These are phyloP conservation scores for Stromatinia cepivora DNA, from an alignment of 2,329 filamentous ascomycete genomes.

Conservation along the genomic window DNA sequence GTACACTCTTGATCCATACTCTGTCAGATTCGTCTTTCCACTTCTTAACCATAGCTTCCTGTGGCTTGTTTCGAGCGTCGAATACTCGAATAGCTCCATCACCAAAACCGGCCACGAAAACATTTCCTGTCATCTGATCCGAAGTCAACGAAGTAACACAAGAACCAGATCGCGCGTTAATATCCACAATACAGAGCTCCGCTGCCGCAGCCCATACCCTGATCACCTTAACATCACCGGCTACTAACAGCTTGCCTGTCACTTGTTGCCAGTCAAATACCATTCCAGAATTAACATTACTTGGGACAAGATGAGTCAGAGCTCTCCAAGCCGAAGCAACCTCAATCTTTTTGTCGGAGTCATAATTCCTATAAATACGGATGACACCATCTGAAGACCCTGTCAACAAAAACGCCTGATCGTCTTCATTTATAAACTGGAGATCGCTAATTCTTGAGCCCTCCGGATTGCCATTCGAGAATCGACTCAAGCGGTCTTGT, in stretches of 20 bases:
- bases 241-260: slow-evolving; percentile 91
- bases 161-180: slow-evolving; percentile 88
- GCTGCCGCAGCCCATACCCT: slow-evolving; percentile 93
- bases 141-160: slow-evolving; percentile 96
- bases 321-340: slow-evolving; percentile 90
- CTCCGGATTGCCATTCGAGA: slow-evolving; percentile 90
- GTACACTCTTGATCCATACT: slow-evolving; percentile 93
- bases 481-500: slow-evolving; percentile 72
- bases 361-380: slow-evolving; percentile 90
- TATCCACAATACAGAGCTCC: slow-evolving; percentile 90
- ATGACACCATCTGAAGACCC: slow-evolving; percentile 94
- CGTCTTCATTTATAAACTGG: slow-evolving; percentile 97
- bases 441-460: slow-evolving; percentile 93
- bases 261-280: slow-evolving; percentile 99
- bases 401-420: slow-evolving; percentile 90
- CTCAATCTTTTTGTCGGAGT: slow-evolving; percentile 72
- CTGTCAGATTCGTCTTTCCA: slow-evolving; percentile 87
- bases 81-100: slow-evolving; percentile 94
- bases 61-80: slow-evolving; percentile 79
- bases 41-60: slow-evolving; percentile 90
- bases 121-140: slow-evolving; percentile 95
- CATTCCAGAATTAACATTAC: slow-evolving; percentile 90
- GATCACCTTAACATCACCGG: slow-evolving; percentile 93
- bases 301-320: slow-evolving; percentile 88
- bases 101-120: slow-evolving; percentile 94